Evolutionary conservation across 768 basidiomycete genomes (phyloP), one percentile per base, ranked within the genome.

Genomic region (Termitomyces sp.): DNA sequence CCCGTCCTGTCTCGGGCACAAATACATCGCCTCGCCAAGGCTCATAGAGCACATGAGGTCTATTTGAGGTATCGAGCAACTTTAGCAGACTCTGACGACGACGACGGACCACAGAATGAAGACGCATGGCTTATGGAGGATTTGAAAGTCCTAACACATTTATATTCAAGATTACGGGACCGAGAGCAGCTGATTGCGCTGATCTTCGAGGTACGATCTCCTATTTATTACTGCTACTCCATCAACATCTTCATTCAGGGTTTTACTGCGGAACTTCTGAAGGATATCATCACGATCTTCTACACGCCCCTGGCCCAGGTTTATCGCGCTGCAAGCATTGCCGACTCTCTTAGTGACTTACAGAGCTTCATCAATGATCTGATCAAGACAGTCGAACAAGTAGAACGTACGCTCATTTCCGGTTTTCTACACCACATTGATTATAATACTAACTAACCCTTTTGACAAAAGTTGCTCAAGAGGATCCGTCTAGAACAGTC

Each of bases 201-300:
- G 37, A 88, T 99, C 43, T 98, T 98, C 61, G 95, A 99, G 86
- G 95, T 88, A n/a, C 45, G 37, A 57, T 35, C 41, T 55, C 41
- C 42, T 50, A 17, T 37, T 6, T 39, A 49, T 5, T 7, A 43
- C 44, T 17, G 23, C 12, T 28, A 1, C 50, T 21, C 3, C 19
- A 23, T 44, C 39, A 40, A 41, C 27, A 27, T 34, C 54, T 27
- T 5, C 39, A 41, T 53, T 11, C 35, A 98, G 95, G 95, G 97
- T 21, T 87, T 87, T 44, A 98, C 97, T 0, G 86, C 96, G 2
- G 97, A 98, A 34, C 77, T 99, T 25, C 75, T 99, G 65, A 98
- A 95, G 71, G 97, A 99, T 68, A 98, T 99, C 58, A 93, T 99
- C 64, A 98, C 97, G 19, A 98, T 99, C 57, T 99, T 99, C 72